Evolutionary conservation across 1,139 yeast genomes (phyloP), one percentile per base, ranked within the genome.

Genomic region (Saccharomyces hybrid): DNA sequence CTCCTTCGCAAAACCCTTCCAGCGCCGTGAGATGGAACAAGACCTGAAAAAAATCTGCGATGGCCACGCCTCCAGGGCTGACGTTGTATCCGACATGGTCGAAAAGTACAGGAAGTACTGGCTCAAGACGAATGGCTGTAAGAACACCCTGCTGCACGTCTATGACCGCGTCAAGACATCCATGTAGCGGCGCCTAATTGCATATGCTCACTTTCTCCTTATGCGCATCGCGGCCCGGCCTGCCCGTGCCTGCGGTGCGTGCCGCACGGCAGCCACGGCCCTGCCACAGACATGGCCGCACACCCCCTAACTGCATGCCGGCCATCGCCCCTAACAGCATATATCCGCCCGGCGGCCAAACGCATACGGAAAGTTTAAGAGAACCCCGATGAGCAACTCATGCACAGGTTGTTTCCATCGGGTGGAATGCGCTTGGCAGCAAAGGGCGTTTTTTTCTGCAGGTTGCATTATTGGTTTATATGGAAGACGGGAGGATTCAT

Each of bases 1-100:
- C 59, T 88, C 96, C 1, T 75, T 95, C 56, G 85, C 97, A 0
- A 93, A 93, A 64, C 99, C 99, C 2, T 88, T 88, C 63, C 73
- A 93, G 58, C 75, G 99, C 54, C 84, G 86, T 58, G 82, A 82
- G 50, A 76, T 93, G 67, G 99, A 95, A 65, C 73, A 70, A 14
- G 79, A 82, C 52, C 75, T 95, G 65, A 80, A 77, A 56, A 77
- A 78, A 48, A 88, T 93, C 7, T 86, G 90, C 49, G 77, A 78
- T 0, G 98, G 98, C 0, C 62, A 67, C 3, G 73, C 75, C 50
- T 69, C 80, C 1, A 82, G 80, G 63, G 73, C 74, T 2, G 77
- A 74, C 6, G 95, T 90, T 0, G 67, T 86, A 9, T 69, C 72
- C 4, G 82, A 81, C 57, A 79, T 86, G 49, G 71, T 86, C 9